Base-by-base conservation (phyloP, 176 grass and related monocot species). In the Echinochloa phyllopogon region DNA sequence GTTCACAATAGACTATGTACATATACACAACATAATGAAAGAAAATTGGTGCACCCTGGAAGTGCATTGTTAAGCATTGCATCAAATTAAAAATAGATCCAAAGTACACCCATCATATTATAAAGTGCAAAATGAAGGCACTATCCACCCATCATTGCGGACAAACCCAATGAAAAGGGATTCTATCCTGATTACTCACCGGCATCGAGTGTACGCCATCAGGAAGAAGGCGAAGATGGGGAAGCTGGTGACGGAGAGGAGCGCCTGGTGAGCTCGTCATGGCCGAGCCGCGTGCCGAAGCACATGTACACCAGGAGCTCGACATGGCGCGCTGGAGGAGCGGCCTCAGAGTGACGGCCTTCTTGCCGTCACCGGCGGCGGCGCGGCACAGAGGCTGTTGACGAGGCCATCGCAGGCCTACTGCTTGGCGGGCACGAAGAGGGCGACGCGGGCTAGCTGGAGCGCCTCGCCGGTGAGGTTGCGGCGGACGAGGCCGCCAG, bases 261-360 rank as follows among this genome's bases (percentile, higher is more conserved):
- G 65, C 6, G 72, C 11, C 0, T 0, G 0, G 20, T 61, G 55
- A 94, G 56, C 29, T 20, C n/a, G 7, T 78, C 70, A 62, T 65
- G 33, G 7, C 60, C 39, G 0, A 90, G 75, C 65, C 78, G 80
- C 52, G 65, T 87, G 12, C 94, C 91, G 64, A 97, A 83, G 87
- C 92, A 90, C 87, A 97, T 92, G 65, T 86, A 75, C 20, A 91
- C 78, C 10, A 92, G 78, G 17, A 92, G 81, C 82, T 85, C 85
- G 87, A 94, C 87, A 90, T 81, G 72, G 92, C 87, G 58, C 78
- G 82, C 5, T 76, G 81, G 12, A 68, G 63, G 12, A 44, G 24
- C 48, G 84, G 85, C 36, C 86, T 21, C 8, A 83, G 27, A 44
- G 84, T 74, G 13, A 0, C 21, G 20, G 0, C 7, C 2, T n/a